Evolutionary conservation across 2,329 filamentous ascomycete species (phyloP), one percentile per base, ranked within the genome.

Genomic region (Metarhizium sp.): DNA sequence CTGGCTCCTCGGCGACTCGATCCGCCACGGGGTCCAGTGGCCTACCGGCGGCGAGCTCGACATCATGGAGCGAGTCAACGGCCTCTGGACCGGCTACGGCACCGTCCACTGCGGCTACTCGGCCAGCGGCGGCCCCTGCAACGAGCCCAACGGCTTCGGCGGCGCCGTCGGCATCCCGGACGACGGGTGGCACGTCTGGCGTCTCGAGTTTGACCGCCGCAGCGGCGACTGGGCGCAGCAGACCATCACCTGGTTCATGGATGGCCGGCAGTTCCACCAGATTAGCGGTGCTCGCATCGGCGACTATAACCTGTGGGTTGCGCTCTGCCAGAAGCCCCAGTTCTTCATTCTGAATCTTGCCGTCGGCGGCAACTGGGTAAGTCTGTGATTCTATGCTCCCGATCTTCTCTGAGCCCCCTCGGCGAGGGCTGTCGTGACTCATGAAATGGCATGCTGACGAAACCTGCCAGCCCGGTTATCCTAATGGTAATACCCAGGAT

Each of bases 21-120:
- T 77, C 54, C 74, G 76, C 30, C 68, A 73, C 48, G 78, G 77
- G 8, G 73, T 70, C 1, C 40, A 61, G 14, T 83, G 80, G 80
- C 80, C 80, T 0, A 53, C 57, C 8, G 78, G 76, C 56, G 80
- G 80, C 58, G 80, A 83, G 71, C 69, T 83, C 51, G 80, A 83
- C 63, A 76, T 82, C 60, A 71, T 83, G 64, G 80, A 83, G 71
- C 75, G 74, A 55, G 67, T 81, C 61, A 79, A 81, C 66, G 80
- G 79, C 10, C 54, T 69, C 45, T 65, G 67, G 4, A 71, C 68
- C 1, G 78, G 68, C 11, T 73, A 76, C 53, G 79, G 76, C 32
- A 80, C 77, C 8, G 67, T 76, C 2, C 80, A 83, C 69, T 83
- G 79, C 67, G 38, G 38, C 38, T 76, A 77, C 29, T 58, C 58